These are phyloP conservation scores for Wallacemonas sp. DNA, from an alignment of 208 protist genomes.

Conservation along the genomic window DNA sequence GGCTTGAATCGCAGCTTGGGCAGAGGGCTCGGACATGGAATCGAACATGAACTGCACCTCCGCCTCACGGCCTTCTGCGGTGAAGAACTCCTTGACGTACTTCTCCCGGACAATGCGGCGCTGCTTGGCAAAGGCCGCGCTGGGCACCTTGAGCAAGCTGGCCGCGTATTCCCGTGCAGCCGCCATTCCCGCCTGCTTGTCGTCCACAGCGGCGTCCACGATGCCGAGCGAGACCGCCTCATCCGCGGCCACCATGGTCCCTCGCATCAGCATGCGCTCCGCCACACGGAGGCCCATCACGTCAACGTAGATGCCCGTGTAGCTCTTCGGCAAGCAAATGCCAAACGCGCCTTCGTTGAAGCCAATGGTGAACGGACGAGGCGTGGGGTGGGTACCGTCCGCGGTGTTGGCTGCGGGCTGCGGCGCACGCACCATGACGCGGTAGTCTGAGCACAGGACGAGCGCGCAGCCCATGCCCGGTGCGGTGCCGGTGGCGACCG, in stretches of 20 bases:
- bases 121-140: conserved; percentile 62
- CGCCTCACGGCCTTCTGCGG: conserved; percentile 63
- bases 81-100: conserved; percentile 60
- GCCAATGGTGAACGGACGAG: conserved; percentile 37
- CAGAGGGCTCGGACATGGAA: conserved; percentile 36
- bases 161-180: conserved; percentile 49
- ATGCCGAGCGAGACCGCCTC: conserved; percentile 67
- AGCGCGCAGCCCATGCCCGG: conserved; percentile 54
- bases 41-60: conserved; percentile 49
- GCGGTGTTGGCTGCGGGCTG: conserved; percentile 14
- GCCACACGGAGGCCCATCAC: conserved; percentile 58
- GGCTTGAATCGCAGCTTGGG: conserved; percentile 28
- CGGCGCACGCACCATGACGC: conserved; percentile 42
- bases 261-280: conserved; percentile 76
- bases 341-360: conserved; percentile 56
- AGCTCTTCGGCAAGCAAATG: conserved; percentile 41
- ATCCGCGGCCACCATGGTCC: conserved; percentile 65
- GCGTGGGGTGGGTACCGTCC: background rate
- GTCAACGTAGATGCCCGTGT: conserved; percentile 51
- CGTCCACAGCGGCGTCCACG: conserved; percentile 58
- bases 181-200: conserved; percentile 41
- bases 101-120: conserved; percentile 77
- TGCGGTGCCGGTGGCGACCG: conserved; percentile 40
- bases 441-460: conserved; percentile 43
- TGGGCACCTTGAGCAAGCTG: conserved; percentile 53